These are phyloP conservation scores for Leucosporidium creatinivorum DNA, from an alignment of 768 basidiomycete genomes.

Conservation along the genomic window DNA sequence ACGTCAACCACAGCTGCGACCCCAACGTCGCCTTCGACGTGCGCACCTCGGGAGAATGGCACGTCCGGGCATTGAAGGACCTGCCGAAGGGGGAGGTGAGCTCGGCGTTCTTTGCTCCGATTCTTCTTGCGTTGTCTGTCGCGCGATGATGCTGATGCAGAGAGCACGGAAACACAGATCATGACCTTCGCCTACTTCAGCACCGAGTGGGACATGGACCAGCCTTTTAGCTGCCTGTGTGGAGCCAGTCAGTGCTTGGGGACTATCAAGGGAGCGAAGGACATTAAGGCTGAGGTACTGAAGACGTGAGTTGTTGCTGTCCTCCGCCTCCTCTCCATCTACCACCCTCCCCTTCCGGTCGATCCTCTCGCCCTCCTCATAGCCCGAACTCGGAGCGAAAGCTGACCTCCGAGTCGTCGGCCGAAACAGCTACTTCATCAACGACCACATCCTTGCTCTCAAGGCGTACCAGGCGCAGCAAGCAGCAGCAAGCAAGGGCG, in stretches of 20 bases:
- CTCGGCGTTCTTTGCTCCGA: too few species aligned
- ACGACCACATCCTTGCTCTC: slow-evolving; percentile 27
- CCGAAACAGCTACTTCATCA: slow-evolving; percentile 26
- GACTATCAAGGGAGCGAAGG: slow-evolving; percentile 27
- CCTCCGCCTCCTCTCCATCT: not conserved
- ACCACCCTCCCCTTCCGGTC: too few species aligned
- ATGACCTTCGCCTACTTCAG: slow-evolving; percentile 61
- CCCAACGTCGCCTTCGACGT: slow-evolving; percentile 56
- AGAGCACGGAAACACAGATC: too few species aligned
- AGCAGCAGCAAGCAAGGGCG: too few species aligned
- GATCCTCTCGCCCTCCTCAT: too few species aligned
- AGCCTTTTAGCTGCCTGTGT: slow-evolving; percentile 55
- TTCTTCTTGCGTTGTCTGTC: too few species aligned
- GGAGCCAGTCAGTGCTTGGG: slow-evolving; percentile 38
- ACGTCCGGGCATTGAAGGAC: slow-evolving; percentile 47
- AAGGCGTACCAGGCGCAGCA: slow-evolving; percentile 14
- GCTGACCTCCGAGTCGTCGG: too few species aligned
- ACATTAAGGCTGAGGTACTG: slow-evolving; percentile 17
- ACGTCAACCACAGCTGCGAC: slow-evolving; percentile 56
- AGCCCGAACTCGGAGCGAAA: too few species aligned
- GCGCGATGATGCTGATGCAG: too few species aligned
- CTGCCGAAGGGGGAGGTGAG: slow-evolving; percentile 39
- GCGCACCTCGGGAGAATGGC: slow-evolving; percentile 48
- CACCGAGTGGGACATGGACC: slow-evolving; percentile 65
- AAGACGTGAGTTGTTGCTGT: slow-evolving; percentile 7